Evolutionary conservation across 257 asterid genomes (phyloP).

Genomic region (Eucommia ulmoides): DNA sequence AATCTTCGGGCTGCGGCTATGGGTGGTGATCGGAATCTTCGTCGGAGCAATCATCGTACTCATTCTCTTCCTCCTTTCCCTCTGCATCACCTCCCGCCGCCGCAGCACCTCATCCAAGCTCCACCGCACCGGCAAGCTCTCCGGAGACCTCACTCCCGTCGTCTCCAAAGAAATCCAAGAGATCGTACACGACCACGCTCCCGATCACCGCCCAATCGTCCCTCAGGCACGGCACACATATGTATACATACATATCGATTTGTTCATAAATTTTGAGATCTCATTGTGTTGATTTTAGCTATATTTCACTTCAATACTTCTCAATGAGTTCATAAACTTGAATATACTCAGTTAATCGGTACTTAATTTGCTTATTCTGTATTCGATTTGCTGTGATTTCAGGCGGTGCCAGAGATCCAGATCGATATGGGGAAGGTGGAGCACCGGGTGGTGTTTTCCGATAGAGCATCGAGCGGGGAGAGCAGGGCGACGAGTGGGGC

Average conservation of each 20-base stretch:
- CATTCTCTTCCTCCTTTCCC: conserved; percentile 55
- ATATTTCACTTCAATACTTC: no score
- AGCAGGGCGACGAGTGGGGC: conserved; percentile 81
- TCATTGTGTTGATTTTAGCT: background rate
- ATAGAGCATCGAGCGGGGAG: conserved; percentile 89
- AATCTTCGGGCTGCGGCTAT: conserved; percentile 66
- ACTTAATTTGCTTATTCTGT: background rate
- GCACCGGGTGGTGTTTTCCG: conserved; percentile 90
- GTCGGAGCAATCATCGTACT: conserved; percentile 77
- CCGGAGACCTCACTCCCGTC: conserved; percentile 49
- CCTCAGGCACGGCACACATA: conserved; percentile 30
- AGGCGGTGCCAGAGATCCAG: conserved; percentile 84
- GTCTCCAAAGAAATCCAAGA: conserved; percentile 72
- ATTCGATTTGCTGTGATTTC: conserved; percentile 6
- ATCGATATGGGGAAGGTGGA: conserved; percentile 93
- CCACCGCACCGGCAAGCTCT: conserved; percentile 8
- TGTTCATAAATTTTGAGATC: no score
- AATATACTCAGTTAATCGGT: no score
- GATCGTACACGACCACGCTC: conserved; percentile 44
- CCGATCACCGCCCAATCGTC: conserved; percentile 49
- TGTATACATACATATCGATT: background rate
- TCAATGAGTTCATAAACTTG: no score
- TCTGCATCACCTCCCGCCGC: conserved; percentile 76
- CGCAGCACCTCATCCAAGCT: conserved; percentile 21
- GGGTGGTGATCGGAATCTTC: conserved; percentile 83